Percentiles rank a stretch among this genome's conserved stretches.
Evolutionary conservation across 2,329 filamentous ascomycete genomes (phyloP).

Genomic region (Colletotrichum godetiae): DNA sequence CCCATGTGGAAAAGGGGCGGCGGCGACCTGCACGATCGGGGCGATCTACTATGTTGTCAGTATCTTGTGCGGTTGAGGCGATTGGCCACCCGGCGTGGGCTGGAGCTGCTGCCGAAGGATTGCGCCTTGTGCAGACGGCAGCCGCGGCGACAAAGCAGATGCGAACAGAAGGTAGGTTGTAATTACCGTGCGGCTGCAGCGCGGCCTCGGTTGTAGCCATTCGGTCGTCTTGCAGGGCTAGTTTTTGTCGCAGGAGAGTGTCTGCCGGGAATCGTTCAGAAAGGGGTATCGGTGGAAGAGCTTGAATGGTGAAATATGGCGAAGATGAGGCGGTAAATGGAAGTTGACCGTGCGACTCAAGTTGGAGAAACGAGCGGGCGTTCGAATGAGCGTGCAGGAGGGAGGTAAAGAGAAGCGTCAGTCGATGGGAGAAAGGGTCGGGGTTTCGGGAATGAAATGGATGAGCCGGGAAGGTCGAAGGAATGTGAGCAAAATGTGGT

Average conservation of each 20-base stretch:
- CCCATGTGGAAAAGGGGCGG: constrained; percentile 90
- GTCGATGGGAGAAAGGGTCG: neutral
- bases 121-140: neutral
- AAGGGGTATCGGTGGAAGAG: neutral
- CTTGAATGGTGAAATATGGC: neutral
- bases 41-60: constrained; percentile 68
- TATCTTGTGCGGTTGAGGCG: constrained; percentile 13
- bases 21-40: constrained; percentile 73
- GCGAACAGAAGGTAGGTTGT: neutral
- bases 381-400: neutral
- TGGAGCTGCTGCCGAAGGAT: neutral
- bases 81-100: constrained; percentile 31
- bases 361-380: neutral
- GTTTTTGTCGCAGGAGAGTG: neutral
- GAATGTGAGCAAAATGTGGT: constrained; percentile 11
- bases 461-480: neutral
- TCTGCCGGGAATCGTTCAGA: neutral
- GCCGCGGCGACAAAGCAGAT: neutral
- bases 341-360: neutral
- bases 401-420: neutral
- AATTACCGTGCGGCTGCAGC: constrained; percentile 38
- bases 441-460: constrained; percentile 6
- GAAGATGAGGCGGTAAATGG: neutral
- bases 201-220: constrained; percentile 40
- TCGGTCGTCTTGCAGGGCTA: constrained; percentile 18